Percentiles rank a stretch among this genome's conserved stretches.
These are phyloP conservation scores for Chaetothyriales sp. DNA, from an alignment of 2,329 filamentous ascomycete species.

Conservation along the genomic window DNA sequence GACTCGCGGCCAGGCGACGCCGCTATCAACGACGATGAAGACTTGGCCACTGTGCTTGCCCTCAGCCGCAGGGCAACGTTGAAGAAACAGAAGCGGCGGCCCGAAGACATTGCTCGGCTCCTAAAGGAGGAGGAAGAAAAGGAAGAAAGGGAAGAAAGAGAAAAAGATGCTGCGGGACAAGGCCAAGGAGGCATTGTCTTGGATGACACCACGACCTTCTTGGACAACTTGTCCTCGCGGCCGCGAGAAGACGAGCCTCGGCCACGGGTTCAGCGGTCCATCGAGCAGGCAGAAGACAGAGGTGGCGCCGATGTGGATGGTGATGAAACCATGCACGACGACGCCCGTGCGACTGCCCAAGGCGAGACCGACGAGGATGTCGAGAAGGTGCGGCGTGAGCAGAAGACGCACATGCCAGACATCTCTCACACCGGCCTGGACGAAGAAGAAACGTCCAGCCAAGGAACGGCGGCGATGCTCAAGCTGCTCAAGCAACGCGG, in stretches of 20 bases:
- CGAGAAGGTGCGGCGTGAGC: slow-evolving; percentile 38
- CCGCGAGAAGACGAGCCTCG: slow-evolving; percentile 37
- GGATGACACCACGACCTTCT: slow-evolving; percentile 89
- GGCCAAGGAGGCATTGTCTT: slow-evolving; percentile 64
- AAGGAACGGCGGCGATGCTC: slow-evolving; percentile 70
- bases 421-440: slow-evolving; percentile 62
- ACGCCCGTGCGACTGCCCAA: slow-evolving; percentile 36
- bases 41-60: slow-evolving; percentile 74
- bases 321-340: slow-evolving; percentile 40
- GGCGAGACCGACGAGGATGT: slow-evolving; percentile 34
- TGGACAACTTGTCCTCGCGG: slow-evolving; percentile 62
- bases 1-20: slow-evolving; percentile 38
- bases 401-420: slow-evolving; percentile 28
- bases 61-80: slow-evolving; percentile 69
- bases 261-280: slow-evolving; percentile 9
- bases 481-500: slow-evolving; percentile 74
- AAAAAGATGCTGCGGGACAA: slow-evolving; percentile 37
- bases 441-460: slow-evolving; percentile 65
- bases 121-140: slow-evolving; percentile 50
- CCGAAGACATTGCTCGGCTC: slow-evolving; percentile 75
- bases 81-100: slow-evolving; percentile 84
- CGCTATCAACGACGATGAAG: slow-evolving; percentile 77
- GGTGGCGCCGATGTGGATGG: slow-evolving; percentile 30
- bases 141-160: slow-evolving; percentile 33
- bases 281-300: slow-evolving; percentile 2